Evolutionary conservation across 345 rosid genomes (phyloP).

Genomic region (Aegle marmelos): DNA sequence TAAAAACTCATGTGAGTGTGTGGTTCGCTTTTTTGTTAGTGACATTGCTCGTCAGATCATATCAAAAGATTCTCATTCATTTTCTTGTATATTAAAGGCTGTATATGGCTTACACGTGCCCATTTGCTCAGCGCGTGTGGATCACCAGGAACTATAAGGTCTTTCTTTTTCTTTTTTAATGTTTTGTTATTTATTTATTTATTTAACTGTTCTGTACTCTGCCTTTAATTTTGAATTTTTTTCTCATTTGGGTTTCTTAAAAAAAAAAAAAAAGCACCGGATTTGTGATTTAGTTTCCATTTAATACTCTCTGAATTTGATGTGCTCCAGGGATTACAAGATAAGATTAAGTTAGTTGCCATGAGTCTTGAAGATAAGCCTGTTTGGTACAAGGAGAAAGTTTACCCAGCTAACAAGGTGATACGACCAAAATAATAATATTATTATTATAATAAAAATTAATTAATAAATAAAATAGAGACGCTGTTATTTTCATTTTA

Average conservation of each 20-base stretch:
- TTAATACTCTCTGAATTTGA: neutral
- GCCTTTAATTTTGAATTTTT: neutral
- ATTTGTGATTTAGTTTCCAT: neutral
- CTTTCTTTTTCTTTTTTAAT: neutral
- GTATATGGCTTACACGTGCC: constrained; percentile 40
- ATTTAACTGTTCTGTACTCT: neutral
- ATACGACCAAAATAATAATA: neutral
- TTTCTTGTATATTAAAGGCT: neutral
- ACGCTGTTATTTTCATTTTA: neutral
- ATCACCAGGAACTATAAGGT: constrained; percentile 88
- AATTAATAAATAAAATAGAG: too few species aligned
- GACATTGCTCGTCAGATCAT: too few species aligned
- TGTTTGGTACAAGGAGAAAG: constrained; percentile 86
- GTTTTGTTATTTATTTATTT: too few species aligned
- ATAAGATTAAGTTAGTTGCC: constrained; percentile 74
- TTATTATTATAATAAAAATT: too few species aligned
- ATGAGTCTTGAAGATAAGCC: constrained; percentile 73
- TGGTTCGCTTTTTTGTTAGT: too few species aligned
- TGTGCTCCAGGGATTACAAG: constrained; percentile 66
- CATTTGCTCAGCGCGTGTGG: constrained; percentile 90
- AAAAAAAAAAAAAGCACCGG: neutral
- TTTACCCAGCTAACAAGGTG: constrained; percentile 78
- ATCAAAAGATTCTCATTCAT: neutral
- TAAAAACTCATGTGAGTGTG: too few species aligned
- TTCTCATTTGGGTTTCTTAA: too few species aligned